Evolutionary conservation across 2,329 filamentous ascomycete species (phyloP).

Genomic region (Fusarium illudens): DNA sequence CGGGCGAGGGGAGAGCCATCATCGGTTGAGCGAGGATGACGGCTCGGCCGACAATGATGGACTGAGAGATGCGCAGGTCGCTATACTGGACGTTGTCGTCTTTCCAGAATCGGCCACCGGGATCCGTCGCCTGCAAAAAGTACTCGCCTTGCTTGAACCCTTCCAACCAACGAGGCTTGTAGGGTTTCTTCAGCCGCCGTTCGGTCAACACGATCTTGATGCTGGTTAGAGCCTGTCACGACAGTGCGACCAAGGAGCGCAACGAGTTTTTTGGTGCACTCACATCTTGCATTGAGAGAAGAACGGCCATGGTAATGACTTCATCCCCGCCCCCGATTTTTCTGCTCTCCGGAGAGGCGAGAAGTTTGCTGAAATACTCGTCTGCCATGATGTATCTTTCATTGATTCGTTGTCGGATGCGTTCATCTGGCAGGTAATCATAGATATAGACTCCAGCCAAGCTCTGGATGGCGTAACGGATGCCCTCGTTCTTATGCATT

Average conservation of each 20-base stretch:
- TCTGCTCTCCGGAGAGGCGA: constrained; percentile 36
- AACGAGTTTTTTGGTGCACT: constrained; percentile 20
- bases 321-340: constrained; percentile 42
- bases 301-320: constrained; percentile 49
- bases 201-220: constrained; percentile 49
- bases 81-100: constrained; percentile 46
- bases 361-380: constrained; percentile 42
- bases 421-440: constrained; percentile 49
- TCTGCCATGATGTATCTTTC: constrained; percentile 45
- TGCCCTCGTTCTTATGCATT: constrained; percentile 49
- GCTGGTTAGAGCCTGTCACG: background rate
- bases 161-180: constrained; percentile 49
- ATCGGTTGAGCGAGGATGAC: constrained; percentile 53
- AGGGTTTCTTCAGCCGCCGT: constrained; percentile 45
- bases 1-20: constrained; percentile 43
- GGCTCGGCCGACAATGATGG: constrained; percentile 51
- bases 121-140: constrained; percentile 48
- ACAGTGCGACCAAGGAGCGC: background rate
- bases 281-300: constrained; percentile 53
- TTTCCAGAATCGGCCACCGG: constrained; percentile 49
- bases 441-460: constrained; percentile 53
- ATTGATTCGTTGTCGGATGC: constrained; percentile 46
- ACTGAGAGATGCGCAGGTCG: constrained; percentile 49
- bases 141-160: constrained; percentile 49
- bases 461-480: constrained; percentile 51